phyloP scores from a whole-genome alignment of 148 eudicot genomes.

The Amaranthus hypochondriacus region DNA sequence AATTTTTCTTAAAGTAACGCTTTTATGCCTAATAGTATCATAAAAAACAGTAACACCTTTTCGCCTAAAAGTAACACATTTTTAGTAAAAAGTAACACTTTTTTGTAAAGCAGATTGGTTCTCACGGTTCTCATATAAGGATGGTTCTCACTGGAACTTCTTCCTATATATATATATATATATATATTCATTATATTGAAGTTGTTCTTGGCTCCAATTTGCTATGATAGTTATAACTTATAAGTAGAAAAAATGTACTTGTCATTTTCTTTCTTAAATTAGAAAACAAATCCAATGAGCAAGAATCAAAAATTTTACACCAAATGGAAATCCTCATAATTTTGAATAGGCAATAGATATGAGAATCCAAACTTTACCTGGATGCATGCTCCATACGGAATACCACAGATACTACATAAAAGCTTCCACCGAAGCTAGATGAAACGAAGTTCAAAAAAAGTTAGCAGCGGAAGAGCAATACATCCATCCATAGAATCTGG shows the following conservation, averaged over 20 bases:
- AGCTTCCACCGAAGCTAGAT: constrained; percentile 95
- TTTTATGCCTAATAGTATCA: no score
- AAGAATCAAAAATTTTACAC: background rate
- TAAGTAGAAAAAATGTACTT: background rate
- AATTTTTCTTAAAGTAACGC: no score
- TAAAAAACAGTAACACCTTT: no score
- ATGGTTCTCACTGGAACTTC: no score
- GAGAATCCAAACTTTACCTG: constrained; percentile 49
- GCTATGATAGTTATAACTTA: background rate
- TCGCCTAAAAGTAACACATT: no score
- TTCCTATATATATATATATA: no score
- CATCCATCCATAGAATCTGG: background rate
- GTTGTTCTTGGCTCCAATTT: background rate
- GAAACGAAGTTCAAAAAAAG: constrained; percentile 7
- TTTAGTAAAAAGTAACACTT: no score
- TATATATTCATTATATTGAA: background rate
- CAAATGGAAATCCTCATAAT: background rate
- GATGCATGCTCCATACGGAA: constrained; percentile 94
- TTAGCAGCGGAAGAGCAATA: constrained; percentile 4
- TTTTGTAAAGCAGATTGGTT: no score
- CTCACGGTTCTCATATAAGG: no score
- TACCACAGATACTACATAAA: constrained; percentile 84
- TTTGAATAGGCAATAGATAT: background rate
- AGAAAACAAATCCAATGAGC: background rate
- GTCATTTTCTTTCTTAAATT: background rate